These are phyloP conservation scores for Russula compacta DNA, from an alignment of 768 basidiomycete species.

Conservation along the genomic window DNA sequence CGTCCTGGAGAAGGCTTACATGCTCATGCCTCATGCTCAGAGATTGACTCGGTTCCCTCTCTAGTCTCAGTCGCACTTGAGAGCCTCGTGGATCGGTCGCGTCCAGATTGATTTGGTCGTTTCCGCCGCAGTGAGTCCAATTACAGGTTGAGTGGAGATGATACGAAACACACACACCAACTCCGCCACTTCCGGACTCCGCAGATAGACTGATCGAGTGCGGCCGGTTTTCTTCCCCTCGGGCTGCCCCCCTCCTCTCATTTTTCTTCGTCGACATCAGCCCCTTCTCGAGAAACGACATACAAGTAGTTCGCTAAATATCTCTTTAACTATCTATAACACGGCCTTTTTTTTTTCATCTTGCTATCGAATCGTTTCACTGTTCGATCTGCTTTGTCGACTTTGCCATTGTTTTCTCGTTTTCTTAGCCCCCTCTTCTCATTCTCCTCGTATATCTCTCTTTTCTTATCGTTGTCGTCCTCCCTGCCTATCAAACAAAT, in stretches of 20 bases:
- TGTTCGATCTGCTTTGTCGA: conserved; percentile 27
- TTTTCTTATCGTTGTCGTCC: conserved; percentile 1
- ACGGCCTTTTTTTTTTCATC: conserved; percentile 24
- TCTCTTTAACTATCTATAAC: conserved; percentile 22
- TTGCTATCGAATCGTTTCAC: conserved; percentile 28
- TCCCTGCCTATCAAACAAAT: conserved; percentile 2
- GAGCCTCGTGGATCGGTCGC: conserved; percentile 11
- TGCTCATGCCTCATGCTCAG: background rate
- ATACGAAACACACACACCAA: conserved; percentile 11
- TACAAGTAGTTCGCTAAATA: conserved; percentile 13
- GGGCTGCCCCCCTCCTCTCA: conserved; percentile 21
- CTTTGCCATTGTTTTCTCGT: conserved; percentile 25
- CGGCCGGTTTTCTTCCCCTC: conserved; percentile 25
- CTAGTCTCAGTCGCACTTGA: conserved; percentile 4
- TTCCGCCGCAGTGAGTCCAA: conserved; percentile 4
- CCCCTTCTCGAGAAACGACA: background rate
- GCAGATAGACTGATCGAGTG: conserved; percentile 16
- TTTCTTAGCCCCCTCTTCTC: conserved; percentile 27
- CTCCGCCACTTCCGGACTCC: conserved; percentile 22
- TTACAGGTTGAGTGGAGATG: background rate
- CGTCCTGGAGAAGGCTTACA: background rate
- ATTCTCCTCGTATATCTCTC: conserved; percentile 21
- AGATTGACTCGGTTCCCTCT: conserved; percentile 1
- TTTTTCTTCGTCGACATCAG: conserved; percentile 21
- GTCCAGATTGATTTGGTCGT: conserved; percentile 8